These are phyloP conservation scores for Austroboletus olivaceoglutinosus DNA, from an alignment of 1,284 basidiomycete genomes.

Conservation along the genomic window DNA sequence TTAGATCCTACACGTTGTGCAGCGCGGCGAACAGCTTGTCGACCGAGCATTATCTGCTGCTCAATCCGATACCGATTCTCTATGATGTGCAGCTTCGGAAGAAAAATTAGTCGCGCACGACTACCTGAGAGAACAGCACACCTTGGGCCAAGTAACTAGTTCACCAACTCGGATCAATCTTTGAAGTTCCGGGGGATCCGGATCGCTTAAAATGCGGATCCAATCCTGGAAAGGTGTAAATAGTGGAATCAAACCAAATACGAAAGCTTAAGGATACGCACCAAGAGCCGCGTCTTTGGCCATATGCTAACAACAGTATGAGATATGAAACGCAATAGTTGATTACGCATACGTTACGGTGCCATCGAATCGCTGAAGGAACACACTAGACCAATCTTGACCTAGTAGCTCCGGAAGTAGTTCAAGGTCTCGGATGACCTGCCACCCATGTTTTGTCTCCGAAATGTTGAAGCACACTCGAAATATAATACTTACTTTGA, in stretches of 20 bases:
- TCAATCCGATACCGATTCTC: conserved; percentile 80
- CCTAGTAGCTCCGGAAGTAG: conserved; percentile 85
- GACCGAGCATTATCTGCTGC: conserved; percentile 79
- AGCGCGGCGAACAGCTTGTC: conserved; percentile 66
- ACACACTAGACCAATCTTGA: conserved; percentile 94
- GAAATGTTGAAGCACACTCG: background rate
- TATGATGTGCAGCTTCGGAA: conserved; percentile 80
- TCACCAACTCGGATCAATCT: conserved; percentile 86
- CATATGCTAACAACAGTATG: conserved; percentile 63
- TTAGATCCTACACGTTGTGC: conserved; percentile 34
- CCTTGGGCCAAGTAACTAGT: conserved; percentile 94
- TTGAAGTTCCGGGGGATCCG: conserved; percentile 72
- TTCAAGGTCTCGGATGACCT: conserved; percentile 91
- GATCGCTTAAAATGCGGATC: conserved; percentile 82
- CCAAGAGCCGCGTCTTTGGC: conserved; percentile 77
- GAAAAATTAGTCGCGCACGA: conserved; percentile 7
- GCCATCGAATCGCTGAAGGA: conserved; percentile 86
- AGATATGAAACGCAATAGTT: conserved; percentile 25
- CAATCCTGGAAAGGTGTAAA: conserved; percentile 62
- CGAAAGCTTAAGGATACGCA: conserved; percentile 34
- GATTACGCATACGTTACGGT: conserved; percentile 63
- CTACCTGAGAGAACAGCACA: conserved; percentile 35
- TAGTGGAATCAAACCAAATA: conserved; percentile 6
- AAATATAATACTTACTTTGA: conserved; percentile 55
- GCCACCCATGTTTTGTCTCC: conserved; percentile 1